Evolutionary conservation across 2,329 filamentous ascomycete genomes (phyloP).

Genomic region (Penicillium polonicum): DNA sequence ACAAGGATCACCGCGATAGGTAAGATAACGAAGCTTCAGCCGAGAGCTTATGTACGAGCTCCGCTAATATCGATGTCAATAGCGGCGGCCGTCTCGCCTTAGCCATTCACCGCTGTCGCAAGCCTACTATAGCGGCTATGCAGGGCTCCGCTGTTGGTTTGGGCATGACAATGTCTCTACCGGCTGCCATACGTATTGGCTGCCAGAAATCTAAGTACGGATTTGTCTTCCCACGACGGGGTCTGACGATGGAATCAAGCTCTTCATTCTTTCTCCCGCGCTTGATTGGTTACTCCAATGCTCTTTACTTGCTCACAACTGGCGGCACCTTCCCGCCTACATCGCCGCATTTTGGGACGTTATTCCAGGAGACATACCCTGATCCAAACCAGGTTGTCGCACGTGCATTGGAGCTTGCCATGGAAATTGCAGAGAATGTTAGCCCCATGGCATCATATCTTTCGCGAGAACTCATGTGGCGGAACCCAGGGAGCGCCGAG

Average conservation of each 20-base stretch:
- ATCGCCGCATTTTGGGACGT: background rate
- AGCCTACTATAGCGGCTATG: conserved; percentile 6
- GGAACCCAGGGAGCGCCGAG: conserved; percentile 8
- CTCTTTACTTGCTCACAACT: conserved; percentile 8
- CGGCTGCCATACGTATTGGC: conserved; percentile 2
- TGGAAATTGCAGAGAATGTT: conserved; percentile 4
- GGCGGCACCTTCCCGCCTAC: background rate
- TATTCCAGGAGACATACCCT: conserved; percentile 9
- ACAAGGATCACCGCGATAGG: conserved; percentile 2
- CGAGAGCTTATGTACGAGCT: background rate
- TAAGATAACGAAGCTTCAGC: background rate
- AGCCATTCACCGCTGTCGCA: conserved; percentile 4
- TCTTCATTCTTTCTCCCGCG: conserved; percentile 11
- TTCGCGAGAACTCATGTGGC: conserved; percentile 11
- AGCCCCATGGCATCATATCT: conserved; percentile 9
- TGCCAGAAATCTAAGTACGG: conserved; percentile 8
- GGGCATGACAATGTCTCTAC: conserved; percentile 5
- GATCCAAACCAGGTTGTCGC: conserved; percentile 1
- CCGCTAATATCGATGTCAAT: background rate
- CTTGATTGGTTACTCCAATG: conserved; percentile 10
- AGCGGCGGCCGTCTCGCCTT: conserved; percentile 6
- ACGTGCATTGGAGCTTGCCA: conserved; percentile 6
- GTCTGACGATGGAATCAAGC: conserved; percentile 11
- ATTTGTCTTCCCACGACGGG: conserved; percentile 9
- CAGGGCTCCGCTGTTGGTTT: conserved; percentile 2